Evolutionary conservation across 805 yeast species (phyloP).

Genomic region (Metschnikowia lunata): DNA sequence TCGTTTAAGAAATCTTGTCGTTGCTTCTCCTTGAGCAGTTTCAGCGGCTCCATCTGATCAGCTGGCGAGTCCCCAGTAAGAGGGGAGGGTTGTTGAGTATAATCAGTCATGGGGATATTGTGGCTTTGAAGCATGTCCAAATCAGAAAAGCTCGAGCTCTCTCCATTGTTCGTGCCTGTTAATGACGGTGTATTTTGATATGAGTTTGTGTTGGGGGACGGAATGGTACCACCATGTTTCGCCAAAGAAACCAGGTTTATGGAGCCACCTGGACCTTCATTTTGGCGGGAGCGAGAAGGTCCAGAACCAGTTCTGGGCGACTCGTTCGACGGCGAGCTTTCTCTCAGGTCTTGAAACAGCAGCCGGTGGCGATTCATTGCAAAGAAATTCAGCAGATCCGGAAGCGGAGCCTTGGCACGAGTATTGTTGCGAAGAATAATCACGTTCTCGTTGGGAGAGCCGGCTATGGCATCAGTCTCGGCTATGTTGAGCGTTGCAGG

Average conservation of each 20-base stretch:
- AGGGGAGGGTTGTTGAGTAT: conserved; percentile 25
- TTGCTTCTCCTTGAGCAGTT: conserved; percentile 3
- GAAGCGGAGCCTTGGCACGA: conserved; percentile 47
- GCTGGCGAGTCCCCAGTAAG: conserved; percentile 19
- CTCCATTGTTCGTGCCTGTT: conserved; percentile 1
- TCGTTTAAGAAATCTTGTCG: conserved; percentile 6
- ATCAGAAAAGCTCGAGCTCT: conserved; percentile 6
- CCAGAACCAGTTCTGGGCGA: neutral
- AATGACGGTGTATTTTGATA: conserved; percentile 25
- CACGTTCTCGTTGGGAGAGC: conserved; percentile 41
- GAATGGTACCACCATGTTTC: conserved; percentile 13
- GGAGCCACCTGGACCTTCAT: no score
- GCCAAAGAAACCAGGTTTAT: neutral
- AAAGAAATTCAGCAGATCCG: conserved; percentile 13
- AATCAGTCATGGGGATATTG: conserved; percentile 8
- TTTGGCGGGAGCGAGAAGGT: neutral
- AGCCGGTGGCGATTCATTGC: neutral
- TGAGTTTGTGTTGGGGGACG: conserved; percentile 25
- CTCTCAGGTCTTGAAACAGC: conserved; percentile 9
- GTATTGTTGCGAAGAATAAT: conserved; percentile 51
- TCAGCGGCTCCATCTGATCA: conserved; percentile 12
- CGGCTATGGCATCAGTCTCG: conserved; percentile 6
- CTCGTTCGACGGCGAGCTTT: conserved; percentile 9
- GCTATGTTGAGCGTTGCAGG: conserved; percentile 9
- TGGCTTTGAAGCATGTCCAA: conserved; percentile 8